Conservation (phyloP, 164 flowering plant genomes). For the Magnolia changhungtana region DNA sequence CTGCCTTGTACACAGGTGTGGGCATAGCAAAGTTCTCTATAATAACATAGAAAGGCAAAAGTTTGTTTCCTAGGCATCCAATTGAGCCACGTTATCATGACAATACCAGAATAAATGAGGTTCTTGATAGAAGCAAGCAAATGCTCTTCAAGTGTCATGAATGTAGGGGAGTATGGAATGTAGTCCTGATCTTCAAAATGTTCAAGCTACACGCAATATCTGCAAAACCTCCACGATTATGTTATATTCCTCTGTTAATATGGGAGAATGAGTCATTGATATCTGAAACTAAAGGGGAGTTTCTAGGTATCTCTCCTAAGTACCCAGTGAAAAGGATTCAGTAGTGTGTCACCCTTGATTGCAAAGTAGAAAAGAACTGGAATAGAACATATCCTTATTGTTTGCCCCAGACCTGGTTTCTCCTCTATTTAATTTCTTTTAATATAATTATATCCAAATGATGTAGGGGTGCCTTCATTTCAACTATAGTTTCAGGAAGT, state of each 20-base stretch:
- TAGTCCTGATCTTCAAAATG: neutral
- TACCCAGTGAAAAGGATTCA: neutral
- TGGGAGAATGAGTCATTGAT: neutral
- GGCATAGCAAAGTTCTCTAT: too few relatives aligned
- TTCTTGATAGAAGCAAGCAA: neutral
- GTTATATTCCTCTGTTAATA: too few relatives aligned
- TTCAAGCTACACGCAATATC: neutral
- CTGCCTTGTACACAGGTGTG: too few relatives aligned
- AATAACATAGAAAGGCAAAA: too few relatives aligned
- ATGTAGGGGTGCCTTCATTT: too few relatives aligned
- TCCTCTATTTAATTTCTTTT: too few relatives aligned
- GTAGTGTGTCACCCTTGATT: neutral
- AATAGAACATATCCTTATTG: neutral
- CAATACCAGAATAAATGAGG: neutral
- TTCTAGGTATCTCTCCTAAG: neutral
- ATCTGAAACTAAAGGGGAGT: neutral
- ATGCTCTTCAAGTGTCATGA: neutral
- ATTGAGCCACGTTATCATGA: neutral
- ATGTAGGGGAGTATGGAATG: neutral
- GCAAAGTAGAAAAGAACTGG: neutral
- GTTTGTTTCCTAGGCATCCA: neutral
- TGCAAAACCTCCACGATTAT: neutral
- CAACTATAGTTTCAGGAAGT: too few relatives aligned
- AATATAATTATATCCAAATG: too few relatives aligned
- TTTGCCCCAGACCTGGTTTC: neutral